These are phyloP conservation scores for Aspergillus kassunensis DNA, from an alignment of 495 filamentous ascomycete species.

Conservation along the genomic window DNA sequence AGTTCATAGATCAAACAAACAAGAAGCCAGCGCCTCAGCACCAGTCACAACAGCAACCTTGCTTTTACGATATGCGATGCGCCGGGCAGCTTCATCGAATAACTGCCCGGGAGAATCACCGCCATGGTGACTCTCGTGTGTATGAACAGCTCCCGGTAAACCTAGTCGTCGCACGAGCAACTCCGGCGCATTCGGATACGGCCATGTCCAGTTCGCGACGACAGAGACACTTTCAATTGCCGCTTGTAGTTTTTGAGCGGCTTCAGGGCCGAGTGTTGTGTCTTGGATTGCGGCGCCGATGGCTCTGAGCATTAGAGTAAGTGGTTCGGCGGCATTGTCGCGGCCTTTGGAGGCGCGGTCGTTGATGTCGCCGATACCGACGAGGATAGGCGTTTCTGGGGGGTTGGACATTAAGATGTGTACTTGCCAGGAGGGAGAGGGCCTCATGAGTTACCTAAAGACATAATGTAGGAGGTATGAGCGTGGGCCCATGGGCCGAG, in stretches of 20 bases:
- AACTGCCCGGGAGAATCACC: conserved; percentile 51
- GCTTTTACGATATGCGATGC: conserved; percentile 41
- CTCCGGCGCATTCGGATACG: conserved; percentile 48
- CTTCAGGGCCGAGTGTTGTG: conserved; percentile 7
- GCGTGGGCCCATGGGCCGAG: no score
- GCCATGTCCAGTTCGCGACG: conserved; percentile 57
- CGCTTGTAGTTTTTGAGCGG: conserved; percentile 28
- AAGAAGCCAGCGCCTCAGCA: conserved; percentile 52
- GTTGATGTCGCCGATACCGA: conserved; percentile 53
- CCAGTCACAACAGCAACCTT: conserved; percentile 51
- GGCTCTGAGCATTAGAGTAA: conserved; percentile 48
- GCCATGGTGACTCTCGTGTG: conserved; percentile 46
- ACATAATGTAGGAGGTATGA: no score
- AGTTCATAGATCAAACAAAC: conserved; percentile 26
- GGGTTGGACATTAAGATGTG: not conserved
- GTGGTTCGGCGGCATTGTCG: conserved; percentile 51
- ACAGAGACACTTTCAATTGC: conserved; percentile 51
- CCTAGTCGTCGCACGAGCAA: conserved; percentile 39
- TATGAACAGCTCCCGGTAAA: conserved; percentile 31
- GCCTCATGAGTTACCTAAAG: no score
- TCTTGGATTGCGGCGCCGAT: conserved; percentile 44
- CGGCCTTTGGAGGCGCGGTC: conserved; percentile 38
- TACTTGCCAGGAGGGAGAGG: no score
- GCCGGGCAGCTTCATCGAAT: conserved; percentile 52
- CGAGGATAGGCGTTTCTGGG: conserved; percentile 36